These are phyloP conservation scores for Staphylotrichum longicolle DNA, from an alignment of 495 filamentous ascomycete species.

Conservation along the genomic window DNA sequence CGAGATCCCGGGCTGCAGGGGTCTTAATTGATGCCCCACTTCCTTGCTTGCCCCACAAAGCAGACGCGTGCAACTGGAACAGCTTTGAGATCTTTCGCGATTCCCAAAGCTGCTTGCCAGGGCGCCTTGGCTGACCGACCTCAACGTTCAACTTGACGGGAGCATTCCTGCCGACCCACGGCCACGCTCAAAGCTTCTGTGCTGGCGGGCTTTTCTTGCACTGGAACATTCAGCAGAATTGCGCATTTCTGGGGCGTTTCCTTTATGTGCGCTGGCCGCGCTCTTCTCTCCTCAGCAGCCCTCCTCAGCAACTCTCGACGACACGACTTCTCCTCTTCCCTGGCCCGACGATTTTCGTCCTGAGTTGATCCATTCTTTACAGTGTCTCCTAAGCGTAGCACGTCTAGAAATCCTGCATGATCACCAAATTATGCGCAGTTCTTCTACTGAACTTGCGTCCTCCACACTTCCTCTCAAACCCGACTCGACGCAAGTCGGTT, in stretches of 20 bases:
- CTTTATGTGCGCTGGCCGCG: neutral
- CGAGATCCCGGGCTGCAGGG: constrained; percentile 11
- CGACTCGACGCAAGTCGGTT: too few species aligned
- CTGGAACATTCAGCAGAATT: neutral
- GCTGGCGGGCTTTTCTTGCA: neutral
- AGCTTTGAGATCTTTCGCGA: constrained; percentile 15
- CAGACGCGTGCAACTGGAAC: constrained; percentile 14
- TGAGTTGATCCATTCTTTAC: neutral
- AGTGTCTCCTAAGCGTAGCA: neutral
- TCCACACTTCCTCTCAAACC: too few species aligned
- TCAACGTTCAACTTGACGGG: too few species aligned
- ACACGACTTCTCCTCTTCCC: neutral
- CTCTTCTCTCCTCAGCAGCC: neutral
- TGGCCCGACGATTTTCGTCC: neutral
- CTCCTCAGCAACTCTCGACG: neutral
- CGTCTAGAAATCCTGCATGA: too few species aligned
- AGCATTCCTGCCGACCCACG: neutral
- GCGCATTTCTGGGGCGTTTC: neutral
- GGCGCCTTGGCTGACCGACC: neutral
- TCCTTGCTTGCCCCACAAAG: constrained; percentile 11
- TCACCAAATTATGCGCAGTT: too few species aligned
- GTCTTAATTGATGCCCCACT: constrained; percentile 18
- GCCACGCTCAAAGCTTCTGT: neutral
- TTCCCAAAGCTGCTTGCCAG: neutral
- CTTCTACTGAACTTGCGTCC: too few species aligned